Evolutionary conservation across 768 basidiomycete species (phyloP).

Genomic region (Mycena metata): DNA sequence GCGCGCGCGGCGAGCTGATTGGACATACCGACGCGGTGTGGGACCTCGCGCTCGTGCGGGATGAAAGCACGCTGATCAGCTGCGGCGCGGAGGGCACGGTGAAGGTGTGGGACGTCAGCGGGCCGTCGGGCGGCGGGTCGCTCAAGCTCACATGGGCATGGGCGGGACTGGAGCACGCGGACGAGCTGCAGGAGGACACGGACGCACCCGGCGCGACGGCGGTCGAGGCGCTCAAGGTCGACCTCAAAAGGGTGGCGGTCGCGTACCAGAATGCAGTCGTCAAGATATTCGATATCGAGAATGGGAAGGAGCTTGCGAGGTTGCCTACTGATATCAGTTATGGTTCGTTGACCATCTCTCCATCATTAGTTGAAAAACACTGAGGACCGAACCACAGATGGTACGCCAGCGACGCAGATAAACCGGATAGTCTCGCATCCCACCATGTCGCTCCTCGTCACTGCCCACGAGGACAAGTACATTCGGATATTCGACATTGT

Average conservation of each 20-base stretch:
- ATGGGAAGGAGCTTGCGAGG: conserved; percentile 80
- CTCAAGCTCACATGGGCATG: conserved; percentile 87
- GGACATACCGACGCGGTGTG: conserved; percentile 97
- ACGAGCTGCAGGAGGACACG: conserved; percentile 62
- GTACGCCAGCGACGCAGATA: conserved; percentile 81
- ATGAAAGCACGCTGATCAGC: conserved; percentile 87
- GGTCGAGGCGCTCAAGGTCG: conserved; percentile 85
- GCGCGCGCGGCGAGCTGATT: conserved; percentile 83
- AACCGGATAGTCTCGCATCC: conserved; percentile 93
- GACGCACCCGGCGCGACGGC: conserved; percentile 82
- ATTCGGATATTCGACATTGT: conserved; percentile 90
- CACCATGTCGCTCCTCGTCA: conserved; percentile 87
- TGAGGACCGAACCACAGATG: conserved; percentile 62
- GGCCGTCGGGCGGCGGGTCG: conserved; percentile 71
- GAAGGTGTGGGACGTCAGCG: conserved; percentile 93
- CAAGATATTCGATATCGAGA: conserved; percentile 93
- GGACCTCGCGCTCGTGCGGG: conserved; percentile 90
- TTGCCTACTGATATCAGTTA: conserved; percentile 72
- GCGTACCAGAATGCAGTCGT: conserved; percentile 91
- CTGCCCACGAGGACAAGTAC: conserved; percentile 94
- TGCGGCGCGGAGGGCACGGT: conserved; percentile 93
- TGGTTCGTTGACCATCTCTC: conserved; percentile 52
- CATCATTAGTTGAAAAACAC: background rate
- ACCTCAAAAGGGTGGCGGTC: conserved; percentile 89
- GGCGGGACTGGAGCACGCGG: conserved; percentile 69